Base-by-base conservation (phyloP, 371 early-diverging fungal genomes). In the Polyrhizophydium stewartii region DNA sequence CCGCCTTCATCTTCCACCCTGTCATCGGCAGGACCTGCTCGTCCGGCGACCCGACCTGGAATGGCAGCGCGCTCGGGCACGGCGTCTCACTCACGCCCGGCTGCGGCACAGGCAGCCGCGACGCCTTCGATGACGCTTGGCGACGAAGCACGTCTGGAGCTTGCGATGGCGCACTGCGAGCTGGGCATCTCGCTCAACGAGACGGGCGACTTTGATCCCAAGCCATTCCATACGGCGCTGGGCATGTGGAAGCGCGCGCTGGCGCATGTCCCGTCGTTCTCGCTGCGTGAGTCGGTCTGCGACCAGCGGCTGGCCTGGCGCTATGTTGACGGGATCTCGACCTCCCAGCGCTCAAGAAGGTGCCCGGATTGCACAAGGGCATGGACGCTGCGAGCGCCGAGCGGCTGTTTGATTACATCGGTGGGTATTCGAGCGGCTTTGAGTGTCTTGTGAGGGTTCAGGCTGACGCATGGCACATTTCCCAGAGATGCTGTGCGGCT, bases 81-180 rank as follows among this genome's bases (percentile, higher is more conserved):
- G n/a, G n/a, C n/a, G n/a, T n/a, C n/a, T n/a, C n/a, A n/a, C n/a
- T n/a, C n/a, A n/a, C n/a, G n/a, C n/a, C n/a, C n/a, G n/a, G n/a
- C n/a, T n/a, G n/a, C n/a, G n/a, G n/a, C n/a, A n/a, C n/a, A n/a
- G n/a, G n/a, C n/a, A n/a, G n/a, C n/a, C 43, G 17, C 43, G 43
- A 43, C 16, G n/a, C n/a, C 16, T 43, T 43, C 17, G 43, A 43
- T 43, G 43, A 43, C 17, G n/a, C n/a, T 27, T 19, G 10, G 10
- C 2, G 45, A 45, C 5, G 45, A 45, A 5, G 45, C 24, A 19
- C 45, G n/a, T 2, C 53, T 85, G 61, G 78, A 85, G 40, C 65
- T 87, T 5, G 87, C 86, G 0, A 60, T 84, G 27, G 78, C 86
- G 3, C 74, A 74, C 37, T 79, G 84, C 0, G 82, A 82, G 81